These are phyloP conservation scores for Cyclocybe aegerita DNA, from an alignment of 768 basidiomycete species.

Conservation along the genomic window DNA sequence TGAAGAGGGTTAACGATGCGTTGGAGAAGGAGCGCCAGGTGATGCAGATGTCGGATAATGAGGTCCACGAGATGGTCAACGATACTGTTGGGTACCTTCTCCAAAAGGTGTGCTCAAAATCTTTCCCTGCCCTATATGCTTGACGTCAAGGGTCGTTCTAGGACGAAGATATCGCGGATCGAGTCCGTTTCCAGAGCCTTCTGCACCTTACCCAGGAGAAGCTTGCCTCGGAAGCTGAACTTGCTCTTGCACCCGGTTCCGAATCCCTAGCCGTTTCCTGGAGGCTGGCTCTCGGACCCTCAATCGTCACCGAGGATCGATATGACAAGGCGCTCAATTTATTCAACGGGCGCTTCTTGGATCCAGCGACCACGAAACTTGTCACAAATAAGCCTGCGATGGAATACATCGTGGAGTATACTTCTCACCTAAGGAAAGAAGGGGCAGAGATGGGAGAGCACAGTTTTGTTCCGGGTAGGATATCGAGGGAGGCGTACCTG, in stretches of 20 bases:
- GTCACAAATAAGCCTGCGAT: slow-evolving; percentile 9
- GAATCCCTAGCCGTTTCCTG: slow-evolving; percentile 18
- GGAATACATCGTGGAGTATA: slow-evolving; percentile 11
- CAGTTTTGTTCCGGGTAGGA: slow-evolving; percentile 8
- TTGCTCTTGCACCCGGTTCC: slow-evolving; percentile 15
- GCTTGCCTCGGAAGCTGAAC: slow-evolving; percentile 18
- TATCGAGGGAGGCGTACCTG: slow-evolving; percentile 16
- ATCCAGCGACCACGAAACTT: slow-evolving; percentile 3
- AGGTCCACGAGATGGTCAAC: slow-evolving; percentile 22
- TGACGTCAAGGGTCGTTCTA: not conserved
- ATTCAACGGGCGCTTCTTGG: slow-evolving; percentile 7
- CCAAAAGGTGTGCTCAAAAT: slow-evolving; percentile 14
- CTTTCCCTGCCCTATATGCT: not conserved
- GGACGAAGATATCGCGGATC: slow-evolving; percentile 24
- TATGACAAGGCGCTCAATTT: slow-evolving; percentile 20
- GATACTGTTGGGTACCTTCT: slow-evolving; percentile 20
- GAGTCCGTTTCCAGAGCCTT: slow-evolving; percentile 22
- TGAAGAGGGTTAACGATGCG: slow-evolving; percentile 15
- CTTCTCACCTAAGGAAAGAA: slow-evolving; percentile 7
- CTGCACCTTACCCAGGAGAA: slow-evolving; percentile 20
- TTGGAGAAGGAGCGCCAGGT: slow-evolving; percentile 20
- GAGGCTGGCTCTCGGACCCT: slow-evolving; percentile 21
- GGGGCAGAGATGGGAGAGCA: slow-evolving; percentile 7
- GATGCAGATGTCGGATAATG: slow-evolving; percentile 23
- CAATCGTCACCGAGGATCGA: slow-evolving; percentile 19